Percentiles rank a stretch among this genome's conserved stretches.
Conservation (phyloP, 352 stramenopile genomes). For the Globisporangium splendens region DNA sequence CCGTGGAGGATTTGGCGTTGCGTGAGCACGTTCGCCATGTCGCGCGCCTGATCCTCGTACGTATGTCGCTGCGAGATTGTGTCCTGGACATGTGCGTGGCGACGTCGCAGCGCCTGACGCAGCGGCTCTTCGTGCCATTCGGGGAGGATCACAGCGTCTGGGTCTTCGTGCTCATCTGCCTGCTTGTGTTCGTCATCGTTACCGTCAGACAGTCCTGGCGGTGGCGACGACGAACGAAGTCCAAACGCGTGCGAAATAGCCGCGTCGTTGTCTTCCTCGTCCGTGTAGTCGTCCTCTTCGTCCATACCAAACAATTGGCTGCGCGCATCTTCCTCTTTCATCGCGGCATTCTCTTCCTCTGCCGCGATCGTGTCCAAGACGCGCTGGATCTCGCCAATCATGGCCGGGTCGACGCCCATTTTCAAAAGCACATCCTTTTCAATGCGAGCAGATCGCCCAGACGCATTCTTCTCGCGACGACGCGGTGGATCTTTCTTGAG, state of each 20-base stretch:
- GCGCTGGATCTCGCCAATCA: conserved; percentile 72
- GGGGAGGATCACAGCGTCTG: conserved; percentile 36
- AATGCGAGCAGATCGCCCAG: conserved; percentile 53
- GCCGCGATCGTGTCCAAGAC: conserved; percentile 51
- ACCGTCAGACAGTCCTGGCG: conserved; percentile 17
- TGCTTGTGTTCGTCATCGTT: conserved; percentile 18
- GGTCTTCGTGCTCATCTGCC: conserved; percentile 3
- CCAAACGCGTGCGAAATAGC: conserved; percentile 56
- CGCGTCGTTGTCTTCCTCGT: conserved; percentile 15
- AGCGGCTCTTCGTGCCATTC: conserved; percentile 56
- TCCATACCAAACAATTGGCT: conserved; percentile 20
- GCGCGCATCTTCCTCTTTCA: conserved; percentile 23
- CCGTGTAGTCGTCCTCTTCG: conserved; percentile 32
- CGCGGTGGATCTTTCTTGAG: not conserved
- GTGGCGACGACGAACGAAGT: conserved; percentile 19
- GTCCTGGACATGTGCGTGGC: conserved; percentile 35
- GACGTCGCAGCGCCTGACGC: conserved; percentile 46
- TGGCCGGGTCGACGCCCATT: conserved; percentile 64
- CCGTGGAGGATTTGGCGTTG: conserved; percentile 37
- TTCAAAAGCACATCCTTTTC: conserved; percentile 73
- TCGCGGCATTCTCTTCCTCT: conserved; percentile 29
- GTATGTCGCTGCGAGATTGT: conserved; percentile 28
- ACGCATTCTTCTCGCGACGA: conserved; percentile 25
- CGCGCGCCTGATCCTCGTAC: conserved; percentile 37
- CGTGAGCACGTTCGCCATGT: conserved; percentile 48